Evolutionary conservation across 2,329 filamentous ascomycete genomes (phyloP).

Genomic region (Phaeosphaeriaceae sp.): DNA sequence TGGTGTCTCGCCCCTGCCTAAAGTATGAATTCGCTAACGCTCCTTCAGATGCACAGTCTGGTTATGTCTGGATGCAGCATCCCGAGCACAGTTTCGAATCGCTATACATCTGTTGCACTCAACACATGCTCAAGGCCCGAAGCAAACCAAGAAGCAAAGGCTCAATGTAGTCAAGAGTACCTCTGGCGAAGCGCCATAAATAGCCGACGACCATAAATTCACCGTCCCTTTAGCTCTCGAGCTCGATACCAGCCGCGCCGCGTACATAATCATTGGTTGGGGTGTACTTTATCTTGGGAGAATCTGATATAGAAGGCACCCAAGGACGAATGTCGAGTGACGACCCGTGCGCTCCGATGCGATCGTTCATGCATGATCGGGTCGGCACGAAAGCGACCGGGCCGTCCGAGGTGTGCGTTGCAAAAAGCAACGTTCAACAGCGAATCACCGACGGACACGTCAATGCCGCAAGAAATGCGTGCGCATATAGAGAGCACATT

Average conservation of each 20-base stretch:
- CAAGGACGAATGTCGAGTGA: neutral
- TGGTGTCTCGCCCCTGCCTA: neutral
- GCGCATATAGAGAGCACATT: neutral
- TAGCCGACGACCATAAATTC: neutral
- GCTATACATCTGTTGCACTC: neutral
- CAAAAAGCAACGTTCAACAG: neutral
- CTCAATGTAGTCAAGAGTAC: neutral
- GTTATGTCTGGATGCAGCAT: neutral
- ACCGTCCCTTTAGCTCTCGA: neutral
- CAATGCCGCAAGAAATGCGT: neutral
- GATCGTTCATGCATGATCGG: neutral
- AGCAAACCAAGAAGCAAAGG: neutral
- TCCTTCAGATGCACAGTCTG: neutral
- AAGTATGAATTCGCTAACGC: neutral
- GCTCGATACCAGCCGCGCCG: neutral
- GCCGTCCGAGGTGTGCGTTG: neutral
- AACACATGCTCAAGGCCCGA: neutral
- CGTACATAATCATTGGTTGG: neutral
- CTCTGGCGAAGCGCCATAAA: neutral
- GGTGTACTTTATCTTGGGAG: neutral
- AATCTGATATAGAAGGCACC: neutral
- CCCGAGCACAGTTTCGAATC: neutral
- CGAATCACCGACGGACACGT: slow-evolving; percentile 1
- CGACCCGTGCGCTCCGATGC: neutral
- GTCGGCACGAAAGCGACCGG: neutral